These are phyloP conservation scores for Fusarium nodosum DNA, from an alignment of 2,329 filamentous ascomycete genomes.

Conservation along the genomic window DNA sequence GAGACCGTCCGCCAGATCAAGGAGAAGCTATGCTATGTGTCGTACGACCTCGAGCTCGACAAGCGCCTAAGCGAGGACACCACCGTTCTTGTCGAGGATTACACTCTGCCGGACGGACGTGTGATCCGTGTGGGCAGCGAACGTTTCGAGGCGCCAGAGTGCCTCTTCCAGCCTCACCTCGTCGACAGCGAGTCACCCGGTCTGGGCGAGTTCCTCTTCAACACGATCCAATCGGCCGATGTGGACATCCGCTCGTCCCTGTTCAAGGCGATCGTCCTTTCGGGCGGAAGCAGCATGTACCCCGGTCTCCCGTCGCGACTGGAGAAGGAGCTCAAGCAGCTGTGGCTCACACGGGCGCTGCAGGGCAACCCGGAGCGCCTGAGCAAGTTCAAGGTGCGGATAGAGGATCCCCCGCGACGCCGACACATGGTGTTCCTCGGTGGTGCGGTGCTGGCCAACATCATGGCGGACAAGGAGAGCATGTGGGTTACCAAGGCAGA, in stretches of 20 bases:
- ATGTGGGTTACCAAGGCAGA: conserved; percentile 99
- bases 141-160: conserved; percentile 97
- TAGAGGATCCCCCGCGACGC: conserved; percentile 95
- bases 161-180: conserved; percentile 97
- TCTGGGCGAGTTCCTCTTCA: conserved; percentile 97
- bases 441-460: conserved; percentile 95
- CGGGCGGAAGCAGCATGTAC: conserved; percentile 98
- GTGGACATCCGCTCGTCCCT: conserved; percentile 94
- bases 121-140: conserved; percentile 97
- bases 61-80: conserved; percentile 97
- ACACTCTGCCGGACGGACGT: conserved; percentile 95
- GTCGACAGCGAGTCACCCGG: conserved; percentile 98
- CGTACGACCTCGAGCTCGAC: conserved; percentile 96
- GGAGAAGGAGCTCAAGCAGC: conserved; percentile 98
- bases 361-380: conserved; percentile 92
- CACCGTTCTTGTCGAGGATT: conserved; percentile 95
- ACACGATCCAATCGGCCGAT: conserved; percentile 96
- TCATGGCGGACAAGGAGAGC: conserved; percentile 98
- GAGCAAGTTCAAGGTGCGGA: conserved; percentile 99
- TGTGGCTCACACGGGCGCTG: conserved; percentile 94
- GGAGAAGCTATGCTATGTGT: conserved; percentile 99
- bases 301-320: conserved; percentile 92
- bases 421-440: conserved; percentile 99
- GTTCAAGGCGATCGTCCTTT: conserved; percentile 97
- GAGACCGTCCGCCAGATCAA: conserved; percentile 99